A percentile compares a stretch with the other conserved stretches of the same genome.
These are phyloP conservation scores for Auricularia auricula-judae DNA, from an alignment of 768 basidiomycete genomes.

Conservation along the genomic window DNA sequence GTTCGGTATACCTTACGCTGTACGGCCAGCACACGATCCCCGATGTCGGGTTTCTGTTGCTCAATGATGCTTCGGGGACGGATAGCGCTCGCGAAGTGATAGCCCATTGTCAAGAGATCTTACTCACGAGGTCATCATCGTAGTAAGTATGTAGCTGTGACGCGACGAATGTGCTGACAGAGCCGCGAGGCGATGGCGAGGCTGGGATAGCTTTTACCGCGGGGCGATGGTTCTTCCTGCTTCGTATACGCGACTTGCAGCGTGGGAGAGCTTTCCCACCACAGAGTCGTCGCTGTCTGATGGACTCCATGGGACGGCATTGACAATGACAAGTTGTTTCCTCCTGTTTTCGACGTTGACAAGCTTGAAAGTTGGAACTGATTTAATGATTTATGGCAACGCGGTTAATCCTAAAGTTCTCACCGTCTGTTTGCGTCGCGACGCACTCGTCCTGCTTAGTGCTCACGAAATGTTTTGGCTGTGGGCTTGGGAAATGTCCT, in stretches of 20 bases:
- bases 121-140: no score
- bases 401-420: no score
- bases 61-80: background rate
- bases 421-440: no score
- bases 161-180: background rate
- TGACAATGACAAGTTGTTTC: no score
- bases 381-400: no score
- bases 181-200: background rate
- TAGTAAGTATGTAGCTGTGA: no score
- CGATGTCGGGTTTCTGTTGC: background rate
- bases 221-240: background rate
- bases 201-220: background rate
- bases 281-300: no score
- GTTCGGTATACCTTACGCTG: background rate
- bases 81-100: background rate
- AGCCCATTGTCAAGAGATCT: background rate
- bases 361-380: no score
- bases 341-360: no score
- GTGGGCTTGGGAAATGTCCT: background rate
- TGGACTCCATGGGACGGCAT: no score
- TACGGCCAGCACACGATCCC: background rate
- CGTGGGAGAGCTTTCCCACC: no score
- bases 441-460: background rate
- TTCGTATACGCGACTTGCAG: background rate
- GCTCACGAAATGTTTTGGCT: background rate